Conservation (phyloP, 1,284 basidiomycete species). For the Crepidotus sp. region DNA sequence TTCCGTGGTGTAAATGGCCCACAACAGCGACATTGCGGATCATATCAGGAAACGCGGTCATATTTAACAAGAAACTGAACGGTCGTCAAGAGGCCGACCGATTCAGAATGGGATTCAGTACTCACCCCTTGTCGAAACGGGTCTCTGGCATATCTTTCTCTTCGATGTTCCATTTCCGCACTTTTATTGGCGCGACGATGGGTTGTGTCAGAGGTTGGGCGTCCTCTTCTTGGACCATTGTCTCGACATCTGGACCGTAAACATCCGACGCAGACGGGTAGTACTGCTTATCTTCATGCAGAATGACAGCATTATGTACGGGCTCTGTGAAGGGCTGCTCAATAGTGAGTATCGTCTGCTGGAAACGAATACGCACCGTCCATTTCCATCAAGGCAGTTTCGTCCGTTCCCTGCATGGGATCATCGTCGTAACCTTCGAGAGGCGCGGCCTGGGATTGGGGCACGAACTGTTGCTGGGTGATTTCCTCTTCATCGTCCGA, state of each 20-base stretch:
- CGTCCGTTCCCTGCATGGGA: constrained; percentile 43
- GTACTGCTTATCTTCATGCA: constrained; percentile 98
- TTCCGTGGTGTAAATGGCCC: constrained; percentile 96
- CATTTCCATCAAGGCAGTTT: constrained; percentile 68
- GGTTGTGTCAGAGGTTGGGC: constrained; percentile 92
- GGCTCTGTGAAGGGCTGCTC: constrained; percentile 40
- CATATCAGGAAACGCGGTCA: constrained; percentile 91
- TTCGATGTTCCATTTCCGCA: constrained; percentile 84
- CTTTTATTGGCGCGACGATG: constrained; percentile 92
- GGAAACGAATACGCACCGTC: constrained; percentile 50
- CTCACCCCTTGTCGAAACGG: constrained; percentile 88
- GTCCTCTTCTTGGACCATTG: constrained; percentile 97
- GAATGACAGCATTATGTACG: constrained; percentile 75
- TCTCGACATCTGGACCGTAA: constrained; percentile 92
- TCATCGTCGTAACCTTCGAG: constrained; percentile 74
- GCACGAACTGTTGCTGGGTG: constrained; percentile 40
- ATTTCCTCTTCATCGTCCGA: constrained; percentile 58
- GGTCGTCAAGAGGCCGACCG: background rate
- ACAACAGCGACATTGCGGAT: constrained; percentile 92
- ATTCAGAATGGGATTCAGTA: constrained; percentile 32
- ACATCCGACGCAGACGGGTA: constrained; percentile 90
- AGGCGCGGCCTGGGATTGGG: constrained; percentile 34
- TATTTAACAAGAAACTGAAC: constrained; percentile 80
- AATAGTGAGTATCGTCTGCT: constrained; percentile 18
- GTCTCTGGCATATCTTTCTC: constrained; percentile 92